Base-by-base conservation (phyloP, 345 rosid species). In the Salix suchowensis region DNA sequence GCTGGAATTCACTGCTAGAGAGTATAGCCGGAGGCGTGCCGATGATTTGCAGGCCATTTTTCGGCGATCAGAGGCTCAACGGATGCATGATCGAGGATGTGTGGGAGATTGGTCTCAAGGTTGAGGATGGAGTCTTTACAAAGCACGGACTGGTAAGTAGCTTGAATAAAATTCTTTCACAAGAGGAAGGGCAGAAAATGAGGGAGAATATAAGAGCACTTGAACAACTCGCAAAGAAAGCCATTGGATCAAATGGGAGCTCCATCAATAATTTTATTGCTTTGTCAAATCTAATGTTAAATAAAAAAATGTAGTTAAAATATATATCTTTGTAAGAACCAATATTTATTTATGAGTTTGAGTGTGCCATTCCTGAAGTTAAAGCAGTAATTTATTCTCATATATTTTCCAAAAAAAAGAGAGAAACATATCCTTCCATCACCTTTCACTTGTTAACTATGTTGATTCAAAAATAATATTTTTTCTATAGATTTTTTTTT, bases 1-100 rank as follows among this genome's bases (percentile, higher is more conserved):
- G 88, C 3, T 83, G 85, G 88, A 80, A 77, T 61, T 87, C 88
- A 10, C 3, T 83, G 36, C 36, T 84, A 61, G 90, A 87, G 71
- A 80, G 87, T 65, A 48, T 87, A 2, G 78, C 11, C 1, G 80
- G 81, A 6, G 81, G 86, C 37, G 87, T 80, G 40, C 83, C 85
- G 1, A 70, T 87, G 86, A 85, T 85, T 13, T 78, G 86, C 18
- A 83, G 85, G 80, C 85, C 88, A 0, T 79, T 79, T 66, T 87
- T 76, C 0, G 88, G 85, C 11, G 89, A 87, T 65, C 85, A 85
- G 15, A 78, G 79, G 81, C 72, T 85, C 4, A 85, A 85, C 44
- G 88, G 79, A 15, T 62, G 81, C 52, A 76, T 81, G 79, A 79
- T 85, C 0, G 79, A 77, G 73, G 76, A 50, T 40, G 82, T 65